A percentile compares a stretch with the other conserved stretches of the same genome.
These are phyloP conservation scores for Phytophthora constricta DNA, from an alignment of 352 stramenopile genomes.

Conservation along the genomic window DNA sequence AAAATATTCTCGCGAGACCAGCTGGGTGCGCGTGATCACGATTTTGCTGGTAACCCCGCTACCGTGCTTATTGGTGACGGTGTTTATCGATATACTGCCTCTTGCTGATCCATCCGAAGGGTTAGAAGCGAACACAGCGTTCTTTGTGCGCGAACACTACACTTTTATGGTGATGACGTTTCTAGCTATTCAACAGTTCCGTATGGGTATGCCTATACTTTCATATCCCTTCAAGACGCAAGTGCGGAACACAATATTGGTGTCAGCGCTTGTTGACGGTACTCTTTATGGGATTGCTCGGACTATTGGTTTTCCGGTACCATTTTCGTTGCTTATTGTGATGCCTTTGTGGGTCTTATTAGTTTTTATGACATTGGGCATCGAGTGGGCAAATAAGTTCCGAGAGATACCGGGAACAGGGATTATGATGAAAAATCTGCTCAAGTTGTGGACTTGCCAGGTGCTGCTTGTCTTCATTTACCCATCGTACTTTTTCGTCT, in stretches of 20 bases:
- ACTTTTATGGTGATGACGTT: conserved; percentile 26
- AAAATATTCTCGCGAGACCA: conserved; percentile 9
- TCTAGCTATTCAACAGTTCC: conserved; percentile 25
- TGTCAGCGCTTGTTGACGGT: background rate
- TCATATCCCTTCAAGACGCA: background rate
- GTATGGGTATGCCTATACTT: conserved; percentile 12
- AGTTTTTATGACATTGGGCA: background rate
- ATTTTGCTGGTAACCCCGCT: conserved; percentile 25
- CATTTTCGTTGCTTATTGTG: conserved; percentile 25
- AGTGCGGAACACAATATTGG: background rate
- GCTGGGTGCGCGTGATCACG: conserved; percentile 3
- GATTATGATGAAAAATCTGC: background rate
- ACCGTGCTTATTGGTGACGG: conserved; percentile 25
- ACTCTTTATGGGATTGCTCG: conserved; percentile 4
- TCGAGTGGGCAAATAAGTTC: background rate
- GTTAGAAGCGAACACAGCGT: conserved; percentile 16
- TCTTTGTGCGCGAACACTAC: conserved; percentile 22
- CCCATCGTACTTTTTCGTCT: conserved; percentile 20
- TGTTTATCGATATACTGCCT: conserved; percentile 23
- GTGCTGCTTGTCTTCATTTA: conserved; percentile 19
- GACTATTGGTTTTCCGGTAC: conserved; percentile 32
- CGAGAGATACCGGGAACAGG: background rate
- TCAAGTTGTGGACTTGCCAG: conserved; percentile 1
- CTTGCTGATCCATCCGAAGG: conserved; percentile 18
- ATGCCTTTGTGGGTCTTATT: conserved; percentile 7